Percentiles rank a stretch among this genome's conserved stretches.
Conservation (phyloP, 495 filamentous ascomycete genomes). For the Aspergillus olivimuriae region DNA sequence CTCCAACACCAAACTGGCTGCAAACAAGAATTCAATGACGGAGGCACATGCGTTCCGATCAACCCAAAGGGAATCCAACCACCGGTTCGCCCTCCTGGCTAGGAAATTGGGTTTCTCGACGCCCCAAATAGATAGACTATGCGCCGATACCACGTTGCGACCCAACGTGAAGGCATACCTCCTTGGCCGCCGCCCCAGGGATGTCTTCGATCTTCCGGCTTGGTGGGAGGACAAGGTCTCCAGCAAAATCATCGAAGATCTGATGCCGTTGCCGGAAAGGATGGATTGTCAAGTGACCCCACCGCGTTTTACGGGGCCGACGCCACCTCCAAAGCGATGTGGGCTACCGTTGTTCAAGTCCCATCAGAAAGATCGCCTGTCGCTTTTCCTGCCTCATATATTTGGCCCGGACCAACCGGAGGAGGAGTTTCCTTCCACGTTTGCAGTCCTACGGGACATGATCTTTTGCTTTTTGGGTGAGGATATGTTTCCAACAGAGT, state of each 20-base stretch:
- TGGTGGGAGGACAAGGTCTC: neutral
- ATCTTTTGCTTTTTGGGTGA: neutral
- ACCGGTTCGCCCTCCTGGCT: neutral
- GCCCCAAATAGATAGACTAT: neutral
- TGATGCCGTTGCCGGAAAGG: neutral
- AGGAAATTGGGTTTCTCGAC: neutral
- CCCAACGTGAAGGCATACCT: neutral
- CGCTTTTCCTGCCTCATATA: neutral
- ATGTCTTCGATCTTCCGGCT: neutral
- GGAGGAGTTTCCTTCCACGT: neutral
- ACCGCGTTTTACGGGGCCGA: neutral
- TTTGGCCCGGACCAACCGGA: neutral
- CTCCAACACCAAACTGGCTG: neutral
- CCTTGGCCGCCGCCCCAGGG: neutral
- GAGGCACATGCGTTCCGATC: neutral
- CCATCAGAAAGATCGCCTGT: neutral
- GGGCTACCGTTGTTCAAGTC: neutral
- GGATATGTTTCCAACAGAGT: neutral
- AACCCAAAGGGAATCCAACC: neutral
- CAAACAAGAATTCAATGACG: neutral
- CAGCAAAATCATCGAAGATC: neutral
- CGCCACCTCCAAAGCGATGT: neutral
- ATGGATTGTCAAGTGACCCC: neutral
- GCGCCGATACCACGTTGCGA: neutral
- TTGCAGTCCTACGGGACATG: neutral